phyloP scores from a whole-genome alignment of 345 rosid genomes.

The Eucalyptus curtisii region DNA sequence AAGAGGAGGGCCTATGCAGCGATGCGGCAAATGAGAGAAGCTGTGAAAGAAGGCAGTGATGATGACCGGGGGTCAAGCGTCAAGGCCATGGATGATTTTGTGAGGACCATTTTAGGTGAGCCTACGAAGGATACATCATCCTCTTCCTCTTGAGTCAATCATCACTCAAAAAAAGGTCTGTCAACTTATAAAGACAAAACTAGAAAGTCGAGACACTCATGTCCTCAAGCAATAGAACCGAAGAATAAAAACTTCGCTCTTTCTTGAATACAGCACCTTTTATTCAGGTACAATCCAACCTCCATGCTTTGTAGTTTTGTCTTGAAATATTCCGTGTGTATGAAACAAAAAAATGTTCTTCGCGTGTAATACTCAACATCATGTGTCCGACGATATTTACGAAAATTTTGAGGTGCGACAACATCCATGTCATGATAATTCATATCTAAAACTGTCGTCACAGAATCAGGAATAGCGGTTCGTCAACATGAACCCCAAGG shows the following conservation, averaged over 20 bases:
- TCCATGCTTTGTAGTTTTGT: neutral
- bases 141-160: neutral
- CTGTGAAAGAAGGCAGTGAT: neutral
- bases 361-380: neutral
- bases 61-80: neutral
- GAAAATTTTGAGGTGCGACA: neutral
- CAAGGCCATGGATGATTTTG: neutral
- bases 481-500: neutral
- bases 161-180: neutral
- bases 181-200: neutral
- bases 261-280: neutral
- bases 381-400: neutral
- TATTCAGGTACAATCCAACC: neutral
- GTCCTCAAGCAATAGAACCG: neutral
- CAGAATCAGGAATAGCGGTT: neutral
- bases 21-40: neutral
- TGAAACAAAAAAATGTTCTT: neutral
- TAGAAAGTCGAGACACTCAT: neutral
- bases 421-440: neutral
- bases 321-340: neutral
- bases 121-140: neutral
- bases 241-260: neutral
- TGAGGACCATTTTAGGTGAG: neutral
- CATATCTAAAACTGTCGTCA: neutral
- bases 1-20: neutral